A percentile compares a stretch with the other conserved stretches of the same genome.
Evolutionary conservation across 2,329 filamentous ascomycete genomes (phyloP).

Genomic region (Penicillium sp.): DNA sequence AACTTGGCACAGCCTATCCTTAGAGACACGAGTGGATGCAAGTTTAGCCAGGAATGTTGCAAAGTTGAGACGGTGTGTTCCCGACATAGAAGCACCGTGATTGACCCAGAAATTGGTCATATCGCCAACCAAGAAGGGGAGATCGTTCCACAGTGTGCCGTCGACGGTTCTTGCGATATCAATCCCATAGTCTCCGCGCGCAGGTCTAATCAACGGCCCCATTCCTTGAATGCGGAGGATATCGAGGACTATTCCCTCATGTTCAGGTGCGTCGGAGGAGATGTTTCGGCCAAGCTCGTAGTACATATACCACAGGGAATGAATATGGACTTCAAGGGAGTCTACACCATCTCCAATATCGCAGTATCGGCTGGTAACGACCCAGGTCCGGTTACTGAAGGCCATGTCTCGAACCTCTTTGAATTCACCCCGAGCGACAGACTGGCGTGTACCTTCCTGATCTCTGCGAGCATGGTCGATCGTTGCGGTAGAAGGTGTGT

Average conservation of each 20-base stretch:
- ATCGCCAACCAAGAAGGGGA: slow-evolving; percentile 23
- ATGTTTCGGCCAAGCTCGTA: slow-evolving; percentile 20
- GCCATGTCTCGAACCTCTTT: slow-evolving; percentile 11
- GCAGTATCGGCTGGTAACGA: slow-evolving; percentile 18
- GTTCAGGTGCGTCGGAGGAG: slow-evolving; percentile 17
- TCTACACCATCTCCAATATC: slow-evolving; percentile 20
- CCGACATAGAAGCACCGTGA: slow-evolving; percentile 17
- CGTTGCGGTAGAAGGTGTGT: not conserved
- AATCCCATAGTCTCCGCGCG: slow-evolving; percentile 11
- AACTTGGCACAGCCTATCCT: slow-evolving; percentile 24
- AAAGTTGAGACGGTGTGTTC: slow-evolving; percentile 20
- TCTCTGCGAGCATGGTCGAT: not conserved
- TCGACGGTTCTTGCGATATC: slow-evolving; percentile 27
- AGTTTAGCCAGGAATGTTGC: slow-evolving; percentile 27
- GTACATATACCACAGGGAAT: slow-evolving; percentile 26
- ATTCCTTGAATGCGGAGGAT: slow-evolving; percentile 25
- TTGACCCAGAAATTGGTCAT: slow-evolving; percentile 26
- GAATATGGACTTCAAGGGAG: slow-evolving; percentile 17
- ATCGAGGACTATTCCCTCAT: slow-evolving; percentile 26
- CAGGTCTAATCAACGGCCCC: slow-evolving; percentile 18
- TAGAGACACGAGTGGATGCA: slow-evolving; percentile 22
- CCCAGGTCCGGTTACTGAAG: slow-evolving; percentile 18
- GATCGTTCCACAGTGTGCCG: slow-evolving; percentile 28
- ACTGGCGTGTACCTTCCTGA: not conserved
- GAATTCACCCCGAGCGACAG: slow-evolving; percentile 7